Evolutionary conservation across 257 asterid species (phyloP).

Genomic region (Verbascum thapsus): DNA sequence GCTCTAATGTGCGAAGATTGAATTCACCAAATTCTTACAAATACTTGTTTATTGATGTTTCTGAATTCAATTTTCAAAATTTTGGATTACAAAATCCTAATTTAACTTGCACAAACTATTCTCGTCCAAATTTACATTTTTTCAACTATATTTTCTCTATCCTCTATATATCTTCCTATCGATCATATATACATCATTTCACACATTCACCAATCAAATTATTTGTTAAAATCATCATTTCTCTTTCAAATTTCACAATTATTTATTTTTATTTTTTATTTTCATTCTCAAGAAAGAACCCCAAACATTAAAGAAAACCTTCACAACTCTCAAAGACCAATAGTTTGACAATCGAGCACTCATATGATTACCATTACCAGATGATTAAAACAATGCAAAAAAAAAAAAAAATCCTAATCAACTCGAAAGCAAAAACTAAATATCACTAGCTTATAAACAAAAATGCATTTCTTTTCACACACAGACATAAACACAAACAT

Average conservation of each 20-base stretch:
- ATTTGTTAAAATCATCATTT: no score
- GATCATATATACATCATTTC: no score
- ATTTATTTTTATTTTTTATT: slow-evolving; percentile 14
- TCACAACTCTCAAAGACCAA: slow-evolving; percentile 5
- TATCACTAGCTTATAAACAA: slow-evolving; percentile 8
- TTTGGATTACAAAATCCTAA: no score
- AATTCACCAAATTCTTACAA: slow-evolving; percentile 12
- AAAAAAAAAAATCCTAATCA: slow-evolving; percentile 1
- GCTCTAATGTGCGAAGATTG: no score
- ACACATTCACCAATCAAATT: no score
- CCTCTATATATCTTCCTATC: no score
- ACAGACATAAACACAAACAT: background rate
- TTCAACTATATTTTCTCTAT: no score
- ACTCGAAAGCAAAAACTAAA: slow-evolving; percentile 9
- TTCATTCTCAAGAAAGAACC: slow-evolving; percentile 9
- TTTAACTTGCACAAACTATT: no score
- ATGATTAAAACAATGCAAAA: background rate
- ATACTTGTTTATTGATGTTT: no score
- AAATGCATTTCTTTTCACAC: slow-evolving; percentile 11
- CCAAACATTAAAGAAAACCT: slow-evolving; percentile 3
- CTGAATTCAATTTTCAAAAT: no score
- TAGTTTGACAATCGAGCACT: background rate
- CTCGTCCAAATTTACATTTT: no score
- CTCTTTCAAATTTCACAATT: no score
- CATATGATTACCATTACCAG: background rate